Percentiles rank a stretch among this genome's conserved stretches.
Evolutionary conservation across 768 basidiomycete species (phyloP).

Genomic region (Rhizopogon vulgaris): DNA sequence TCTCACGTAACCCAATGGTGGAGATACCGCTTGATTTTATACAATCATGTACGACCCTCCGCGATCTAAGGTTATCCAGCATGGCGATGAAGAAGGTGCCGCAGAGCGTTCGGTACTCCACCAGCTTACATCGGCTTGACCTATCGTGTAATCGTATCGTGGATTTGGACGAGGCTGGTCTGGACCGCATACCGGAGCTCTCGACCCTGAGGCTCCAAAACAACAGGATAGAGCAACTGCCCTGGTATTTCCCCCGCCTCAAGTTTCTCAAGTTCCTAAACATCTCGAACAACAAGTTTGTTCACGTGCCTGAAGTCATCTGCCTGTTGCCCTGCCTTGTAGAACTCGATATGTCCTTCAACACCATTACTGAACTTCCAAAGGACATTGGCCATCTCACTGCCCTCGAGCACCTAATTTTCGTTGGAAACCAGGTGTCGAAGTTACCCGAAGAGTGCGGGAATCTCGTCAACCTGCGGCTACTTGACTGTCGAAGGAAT

Average conservation of each 20-base stretch:
- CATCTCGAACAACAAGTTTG: slow-evolving; percentile 95
- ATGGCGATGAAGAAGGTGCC: slow-evolving; percentile 97
- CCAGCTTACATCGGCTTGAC: slow-evolving; percentile 73
- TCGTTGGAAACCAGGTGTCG: slow-evolving; percentile 82
- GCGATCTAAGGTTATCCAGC: slow-evolving; percentile 79
- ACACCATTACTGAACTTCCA: slow-evolving; percentile 77
- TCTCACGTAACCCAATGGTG: slow-evolving; percentile 92
- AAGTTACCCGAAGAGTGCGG: slow-evolving; percentile 59
- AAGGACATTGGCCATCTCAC: slow-evolving; percentile 68
- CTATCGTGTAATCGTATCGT: slow-evolving; percentile 88
- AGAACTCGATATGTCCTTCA: slow-evolving; percentile 94
- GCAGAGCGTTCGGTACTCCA: slow-evolving; percentile 68
- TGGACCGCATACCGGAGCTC: slow-evolving; percentile 72
- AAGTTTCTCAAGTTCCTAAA: slow-evolving; percentile 71
- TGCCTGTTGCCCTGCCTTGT: slow-evolving; percentile 65
- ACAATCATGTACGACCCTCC: slow-evolving; percentile 75
- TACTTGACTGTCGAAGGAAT: slow-evolving; percentile 86
- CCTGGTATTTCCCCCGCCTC: slow-evolving; percentile 78
- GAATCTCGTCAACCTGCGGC: slow-evolving; percentile 51
- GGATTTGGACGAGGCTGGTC: slow-evolving; percentile 79
- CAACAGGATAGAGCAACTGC: slow-evolving; percentile 84
- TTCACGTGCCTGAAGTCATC: slow-evolving; percentile 65
- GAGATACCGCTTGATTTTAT: slow-evolving; percentile 97
- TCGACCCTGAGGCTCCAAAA: slow-evolving; percentile 74
- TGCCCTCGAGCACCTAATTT: slow-evolving; percentile 63